Percentiles rank a stretch among this genome's conserved stretches.
These are phyloP conservation scores for Globisporangium uncinulatum DNA, from an alignment of 352 stramenopile species.

Conservation along the genomic window DNA sequence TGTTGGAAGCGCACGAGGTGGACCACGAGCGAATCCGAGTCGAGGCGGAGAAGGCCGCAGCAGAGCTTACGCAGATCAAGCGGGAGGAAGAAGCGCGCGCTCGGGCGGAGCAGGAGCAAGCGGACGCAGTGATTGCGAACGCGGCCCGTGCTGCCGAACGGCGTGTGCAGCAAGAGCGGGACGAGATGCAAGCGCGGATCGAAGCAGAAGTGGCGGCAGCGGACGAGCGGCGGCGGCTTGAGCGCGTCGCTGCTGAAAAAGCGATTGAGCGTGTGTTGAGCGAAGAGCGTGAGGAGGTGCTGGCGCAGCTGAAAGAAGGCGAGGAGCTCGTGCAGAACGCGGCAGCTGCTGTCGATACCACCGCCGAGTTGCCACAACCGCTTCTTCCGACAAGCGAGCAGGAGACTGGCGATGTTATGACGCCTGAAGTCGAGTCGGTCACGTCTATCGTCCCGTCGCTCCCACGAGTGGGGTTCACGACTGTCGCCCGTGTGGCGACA, in stretches of 20 bases:
- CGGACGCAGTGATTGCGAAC: conserved; percentile 6
- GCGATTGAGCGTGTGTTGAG: conserved; percentile 1
- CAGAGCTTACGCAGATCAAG: conserved; percentile 19
- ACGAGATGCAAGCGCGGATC: conserved; percentile 3
- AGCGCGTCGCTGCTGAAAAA: conserved; percentile 5
- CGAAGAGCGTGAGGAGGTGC: conserved; percentile 2
- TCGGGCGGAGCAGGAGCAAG: conserved; percentile 1
- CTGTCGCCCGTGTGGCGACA: conserved; percentile 2
- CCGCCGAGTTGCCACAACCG: neutral
- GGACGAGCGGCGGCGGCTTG: conserved; percentile 1
- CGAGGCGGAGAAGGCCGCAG: conserved; percentile 9
- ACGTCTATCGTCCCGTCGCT: neutral
- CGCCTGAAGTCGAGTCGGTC: too few species aligned
- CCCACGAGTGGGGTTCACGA: conserved; percentile 4
- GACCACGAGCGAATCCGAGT: conserved; percentile 15
- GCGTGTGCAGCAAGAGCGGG: conserved; percentile 5
- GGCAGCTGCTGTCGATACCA: neutral
- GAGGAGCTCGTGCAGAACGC: neutral
- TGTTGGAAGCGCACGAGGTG: conserved; percentile 14
- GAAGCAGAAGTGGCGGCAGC: conserved; percentile 3
- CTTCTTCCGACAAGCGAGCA: neutral
- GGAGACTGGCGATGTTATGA: neutral
- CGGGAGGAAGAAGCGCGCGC: conserved; percentile 5
- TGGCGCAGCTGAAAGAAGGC: conserved; percentile 2
- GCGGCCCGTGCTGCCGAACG: conserved; percentile 7